A percentile compares a stretch with the other conserved stretches of the same genome.
Evolutionary conservation across 2,329 filamentous ascomycete species (phyloP).

Genomic region (Aspergillus pseudoglaucus): DNA sequence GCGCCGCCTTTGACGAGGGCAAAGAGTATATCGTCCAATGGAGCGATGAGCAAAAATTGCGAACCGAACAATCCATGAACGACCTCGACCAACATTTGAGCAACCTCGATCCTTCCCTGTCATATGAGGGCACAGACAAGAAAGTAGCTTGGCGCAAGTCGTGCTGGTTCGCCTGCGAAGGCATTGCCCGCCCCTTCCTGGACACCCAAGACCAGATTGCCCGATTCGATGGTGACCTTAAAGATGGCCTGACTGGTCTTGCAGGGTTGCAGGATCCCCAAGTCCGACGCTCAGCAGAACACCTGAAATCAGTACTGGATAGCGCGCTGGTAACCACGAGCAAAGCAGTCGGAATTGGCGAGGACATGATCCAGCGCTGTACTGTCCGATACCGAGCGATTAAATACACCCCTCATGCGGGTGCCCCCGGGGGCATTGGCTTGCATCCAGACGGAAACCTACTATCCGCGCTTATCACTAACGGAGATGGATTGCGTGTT

Average conservation of each 20-base stretch:
- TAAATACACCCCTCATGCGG: too few relatives aligned
- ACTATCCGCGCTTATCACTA: background rate
- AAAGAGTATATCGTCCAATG: background rate
- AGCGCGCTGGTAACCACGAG: background rate
- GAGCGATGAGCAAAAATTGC: background rate
- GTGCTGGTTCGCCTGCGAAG: background rate
- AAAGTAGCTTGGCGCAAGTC: background rate
- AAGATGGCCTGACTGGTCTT: background rate
- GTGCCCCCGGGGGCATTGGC: too few relatives aligned
- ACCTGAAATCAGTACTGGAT: background rate
- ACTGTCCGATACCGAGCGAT: too few relatives aligned
- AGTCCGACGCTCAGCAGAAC: background rate
- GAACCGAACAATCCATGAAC: background rate
- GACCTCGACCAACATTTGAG: background rate
- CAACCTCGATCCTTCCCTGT: background rate
- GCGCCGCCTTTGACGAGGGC: background rate
- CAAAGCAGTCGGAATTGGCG: too few relatives aligned
- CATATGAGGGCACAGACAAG: background rate
- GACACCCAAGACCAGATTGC: background rate
- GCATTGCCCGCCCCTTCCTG: background rate
- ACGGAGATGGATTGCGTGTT: background rate
- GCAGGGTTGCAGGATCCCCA: background rate
- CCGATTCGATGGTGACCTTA: background rate
- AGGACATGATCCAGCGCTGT: too few relatives aligned
- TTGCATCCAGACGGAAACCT: too few relatives aligned